phyloP scores from a whole-genome alignment of 495 filamentous ascomycete genomes.

The Penicillium turbatum region DNA sequence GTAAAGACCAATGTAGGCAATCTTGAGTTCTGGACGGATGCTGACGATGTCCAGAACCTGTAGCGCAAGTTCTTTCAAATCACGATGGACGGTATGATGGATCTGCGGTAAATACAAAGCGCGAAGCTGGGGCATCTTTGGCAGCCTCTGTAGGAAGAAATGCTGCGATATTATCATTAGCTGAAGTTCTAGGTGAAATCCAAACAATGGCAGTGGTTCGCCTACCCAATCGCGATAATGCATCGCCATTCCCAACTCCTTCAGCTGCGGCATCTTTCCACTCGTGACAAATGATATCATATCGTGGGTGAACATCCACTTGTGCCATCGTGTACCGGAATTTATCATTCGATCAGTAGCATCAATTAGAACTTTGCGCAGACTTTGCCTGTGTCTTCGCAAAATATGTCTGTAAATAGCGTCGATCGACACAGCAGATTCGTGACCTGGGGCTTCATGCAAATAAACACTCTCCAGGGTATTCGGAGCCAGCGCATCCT shows the following conservation, averaged over 20 bases:
- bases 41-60: constrained; percentile 83
- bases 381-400: constrained; percentile 64
- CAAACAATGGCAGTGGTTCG: background rate
- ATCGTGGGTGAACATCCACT: constrained; percentile 76
- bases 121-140: constrained; percentile 67
- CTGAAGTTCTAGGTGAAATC: too few relatives aligned
- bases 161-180: constrained; percentile 53
- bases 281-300: constrained; percentile 75
- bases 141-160: constrained; percentile 79
- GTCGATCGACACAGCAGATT: constrained; percentile 61
- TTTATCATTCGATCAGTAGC: constrained; percentile 52
- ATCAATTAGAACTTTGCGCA: constrained; percentile 77
- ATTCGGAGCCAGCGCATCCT: constrained; percentile 80
- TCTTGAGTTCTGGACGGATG: constrained; percentile 75
- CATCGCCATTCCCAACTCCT: constrained; percentile 72
- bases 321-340: constrained; percentile 50
- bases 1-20: constrained; percentile 79
- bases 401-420: constrained; percentile 71
- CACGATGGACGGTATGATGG: constrained; percentile 54
- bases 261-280: constrained; percentile 71
- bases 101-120: constrained; percentile 78
- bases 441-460: constrained; percentile 61
- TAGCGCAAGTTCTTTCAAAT: constrained; percentile 69
- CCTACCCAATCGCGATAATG: constrained; percentile 86
- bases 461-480: constrained; percentile 79